Conservation (phyloP, 805 yeast genomes). For the Sugiyamaella chiloensis region DNA sequence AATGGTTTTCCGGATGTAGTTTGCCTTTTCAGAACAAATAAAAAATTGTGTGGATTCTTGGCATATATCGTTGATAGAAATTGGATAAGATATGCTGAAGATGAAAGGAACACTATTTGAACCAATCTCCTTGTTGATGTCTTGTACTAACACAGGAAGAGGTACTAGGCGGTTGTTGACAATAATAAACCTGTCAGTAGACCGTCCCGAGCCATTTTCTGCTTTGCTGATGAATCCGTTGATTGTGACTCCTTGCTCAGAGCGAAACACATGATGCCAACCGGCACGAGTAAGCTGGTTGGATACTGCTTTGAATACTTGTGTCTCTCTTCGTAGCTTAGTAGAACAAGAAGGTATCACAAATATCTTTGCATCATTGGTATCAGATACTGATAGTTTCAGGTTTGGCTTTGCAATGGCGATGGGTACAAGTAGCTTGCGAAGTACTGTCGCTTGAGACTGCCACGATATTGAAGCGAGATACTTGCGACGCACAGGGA, state of each 20-base stretch:
- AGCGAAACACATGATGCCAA: background rate
- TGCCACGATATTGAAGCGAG: background rate
- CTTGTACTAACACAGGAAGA: background rate
- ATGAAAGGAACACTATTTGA: background rate
- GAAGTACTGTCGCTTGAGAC: constrained; percentile 8
- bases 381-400: constrained; percentile 4
- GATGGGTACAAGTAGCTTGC: constrained; percentile 9
- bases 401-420: constrained; percentile 7
- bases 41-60: background rate
- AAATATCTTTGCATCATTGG: background rate
- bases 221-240: background rate
- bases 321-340: constrained; percentile 1
- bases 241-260: background rate
- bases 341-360: background rate
- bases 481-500: constrained; percentile 27
- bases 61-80: background rate
- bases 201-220: background rate
- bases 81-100: background rate
- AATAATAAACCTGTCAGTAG: background rate
- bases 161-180: background rate
- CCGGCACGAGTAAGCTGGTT: background rate
- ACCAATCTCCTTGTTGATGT: background rate
- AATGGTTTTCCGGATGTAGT: background rate
- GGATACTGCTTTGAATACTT: constrained; percentile 1
- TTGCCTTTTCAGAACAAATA: background rate